These are phyloP conservation scores for Ramalina intermedia DNA, from an alignment of 495 filamentous ascomycete species.

Conservation along the genomic window DNA sequence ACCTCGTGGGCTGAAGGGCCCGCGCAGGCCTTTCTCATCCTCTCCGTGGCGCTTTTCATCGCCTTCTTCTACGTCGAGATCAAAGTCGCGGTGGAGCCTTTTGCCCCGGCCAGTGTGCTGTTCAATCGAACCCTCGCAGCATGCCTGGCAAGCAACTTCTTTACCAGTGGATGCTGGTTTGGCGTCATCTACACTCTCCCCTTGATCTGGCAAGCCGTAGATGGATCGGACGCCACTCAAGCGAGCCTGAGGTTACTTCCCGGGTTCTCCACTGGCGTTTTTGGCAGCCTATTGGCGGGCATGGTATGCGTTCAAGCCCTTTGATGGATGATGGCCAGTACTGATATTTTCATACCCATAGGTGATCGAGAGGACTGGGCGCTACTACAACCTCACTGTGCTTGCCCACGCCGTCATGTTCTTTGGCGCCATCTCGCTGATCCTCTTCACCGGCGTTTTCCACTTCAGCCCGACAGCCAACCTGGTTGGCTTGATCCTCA, in stretches of 20 bases:
- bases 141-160: conserved; percentile 1
- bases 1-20: background rate
- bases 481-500: background rate
- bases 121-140: background rate
- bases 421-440: background rate
- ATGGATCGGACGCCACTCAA: background rate
- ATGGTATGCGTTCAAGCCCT: background rate
- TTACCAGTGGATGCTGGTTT: background rate
- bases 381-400: background rate
- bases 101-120: background rate
- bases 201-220: conserved; percentile 1
- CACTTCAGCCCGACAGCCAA: background rate
- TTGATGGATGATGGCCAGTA: background rate
- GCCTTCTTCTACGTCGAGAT: background rate
- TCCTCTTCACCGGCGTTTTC: conserved; percentile 14
- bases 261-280: background rate
- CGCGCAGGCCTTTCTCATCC: background rate
- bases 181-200: background rate
- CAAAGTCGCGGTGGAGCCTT: background rate
- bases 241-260: background rate
- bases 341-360: background rate
- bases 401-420: background rate
- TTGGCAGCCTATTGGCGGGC: background rate
- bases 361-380: background rate
- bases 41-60: background rate